Evolutionary conservation across 352 stramenopile genomes (phyloP).

Genomic region (Paralagenidium karlingii): DNA sequence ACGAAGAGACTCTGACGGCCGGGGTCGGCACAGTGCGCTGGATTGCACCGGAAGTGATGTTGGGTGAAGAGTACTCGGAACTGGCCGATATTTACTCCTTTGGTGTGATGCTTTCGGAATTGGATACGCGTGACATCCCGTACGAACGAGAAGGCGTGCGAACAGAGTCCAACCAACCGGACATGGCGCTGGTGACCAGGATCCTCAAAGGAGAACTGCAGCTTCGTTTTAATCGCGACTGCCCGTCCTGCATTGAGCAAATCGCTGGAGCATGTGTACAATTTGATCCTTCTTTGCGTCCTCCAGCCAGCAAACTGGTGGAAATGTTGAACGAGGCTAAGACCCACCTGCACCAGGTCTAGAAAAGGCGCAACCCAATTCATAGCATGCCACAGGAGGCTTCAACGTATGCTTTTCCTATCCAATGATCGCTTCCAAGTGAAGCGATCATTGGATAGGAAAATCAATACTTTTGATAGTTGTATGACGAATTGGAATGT

Average conservation of each 20-base stretch:
- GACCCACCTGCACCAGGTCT: too few species aligned
- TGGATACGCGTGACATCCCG: conserved; percentile 79
- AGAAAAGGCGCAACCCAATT: too few species aligned
- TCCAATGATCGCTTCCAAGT: too few species aligned
- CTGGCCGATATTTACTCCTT: conserved; percentile 83
- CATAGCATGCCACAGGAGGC: too few species aligned
- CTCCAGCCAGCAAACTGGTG: conserved; percentile 50
- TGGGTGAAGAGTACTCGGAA: conserved; percentile 80
- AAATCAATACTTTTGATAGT: too few species aligned
- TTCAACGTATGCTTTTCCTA: too few species aligned
- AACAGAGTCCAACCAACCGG: conserved; percentile 65
- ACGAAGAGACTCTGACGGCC: conserved; percentile 75
- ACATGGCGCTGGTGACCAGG: conserved; percentile 75
- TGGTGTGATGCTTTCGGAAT: conserved; percentile 71
- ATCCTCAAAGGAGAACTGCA: conserved; percentile 69
- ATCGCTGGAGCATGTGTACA: conserved; percentile 70
- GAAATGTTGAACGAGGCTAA: too few species aligned
- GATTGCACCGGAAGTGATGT: conserved; percentile 79
- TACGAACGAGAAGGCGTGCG: too few species aligned
- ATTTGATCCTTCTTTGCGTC: conserved; percentile 56
- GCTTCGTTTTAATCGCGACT: conserved; percentile 59
- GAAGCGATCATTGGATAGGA: too few species aligned
- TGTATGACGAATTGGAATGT: too few species aligned
- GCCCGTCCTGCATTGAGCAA: conserved; percentile 56
- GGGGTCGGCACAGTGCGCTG: conserved; percentile 75